Conservation (phyloP, 208 protist genomes). For the Crithidia thermophila region DNA sequence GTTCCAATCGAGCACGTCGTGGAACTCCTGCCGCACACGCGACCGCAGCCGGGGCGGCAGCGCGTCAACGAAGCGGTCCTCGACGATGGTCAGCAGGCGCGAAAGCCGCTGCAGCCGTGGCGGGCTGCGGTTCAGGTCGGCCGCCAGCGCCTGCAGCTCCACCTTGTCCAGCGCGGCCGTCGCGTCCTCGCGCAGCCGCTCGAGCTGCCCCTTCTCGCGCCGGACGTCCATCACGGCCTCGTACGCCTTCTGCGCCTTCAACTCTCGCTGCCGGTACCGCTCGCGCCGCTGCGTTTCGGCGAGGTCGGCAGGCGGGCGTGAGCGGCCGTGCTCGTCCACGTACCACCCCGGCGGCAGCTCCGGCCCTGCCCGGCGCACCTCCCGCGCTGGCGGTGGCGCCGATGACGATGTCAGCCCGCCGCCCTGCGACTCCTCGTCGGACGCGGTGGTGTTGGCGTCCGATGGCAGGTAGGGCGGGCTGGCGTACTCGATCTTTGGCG, state of each 20-base stretch:
- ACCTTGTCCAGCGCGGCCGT: conserved; percentile 44
- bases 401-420: not conserved
- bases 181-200: conserved; percentile 26
- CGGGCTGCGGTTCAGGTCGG: conserved; percentile 56
- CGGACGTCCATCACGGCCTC: conserved; percentile 59
- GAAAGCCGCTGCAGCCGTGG: conserved; percentile 52
- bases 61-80: conserved; percentile 64
- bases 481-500: conserved; percentile 36
- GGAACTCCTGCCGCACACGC: conserved; percentile 68
- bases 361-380: conserved; percentile 37
- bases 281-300: conserved; percentile 50
- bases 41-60: conserved; percentile 66
- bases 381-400: not conserved
- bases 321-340: conserved; percentile 65
- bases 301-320: conserved; percentile 43
- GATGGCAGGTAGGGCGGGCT: conserved; percentile 50
- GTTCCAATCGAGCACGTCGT: conserved; percentile 79
- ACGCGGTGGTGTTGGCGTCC: conserved; percentile 72
- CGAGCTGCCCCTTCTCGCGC: conserved; percentile 24
- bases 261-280: conserved; percentile 55
- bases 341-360: conserved; percentile 74
- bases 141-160: conserved; percentile 47
- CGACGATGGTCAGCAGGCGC: conserved; percentile 50
- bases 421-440: conserved; percentile 43
- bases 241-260: conserved; percentile 74